Evolutionary conservation across 2,329 filamentous ascomycete species (phyloP).

Genomic region (Pseudocercospora fuligena): DNA sequence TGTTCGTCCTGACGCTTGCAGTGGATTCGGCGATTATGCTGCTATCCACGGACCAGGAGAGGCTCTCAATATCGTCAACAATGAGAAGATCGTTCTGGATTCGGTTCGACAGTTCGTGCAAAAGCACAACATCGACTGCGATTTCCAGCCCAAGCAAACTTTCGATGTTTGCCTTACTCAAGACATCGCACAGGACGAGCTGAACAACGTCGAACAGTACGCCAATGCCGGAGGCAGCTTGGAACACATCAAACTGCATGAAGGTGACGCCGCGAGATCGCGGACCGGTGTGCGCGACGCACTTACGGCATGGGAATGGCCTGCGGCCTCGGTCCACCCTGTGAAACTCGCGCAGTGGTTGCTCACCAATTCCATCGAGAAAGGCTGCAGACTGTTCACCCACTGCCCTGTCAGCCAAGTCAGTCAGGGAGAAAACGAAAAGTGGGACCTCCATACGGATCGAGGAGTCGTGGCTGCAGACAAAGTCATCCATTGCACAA

Average conservation of each 20-base stretch:
- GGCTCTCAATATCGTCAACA: background rate
- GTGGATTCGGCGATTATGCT: background rate
- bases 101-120: constrained; percentile 37
- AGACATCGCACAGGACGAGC: background rate
- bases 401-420: constrained; percentile 62
- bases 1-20: background rate
- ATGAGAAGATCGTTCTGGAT: background rate
- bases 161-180: constrained; percentile 44
- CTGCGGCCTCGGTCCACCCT: constrained; percentile 24
- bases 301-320: background rate
- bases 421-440: background rate
- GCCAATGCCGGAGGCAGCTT: constrained; percentile 16
- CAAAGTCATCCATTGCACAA: constrained; percentile 38
- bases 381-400: constrained; percentile 71
- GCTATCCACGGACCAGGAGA: background rate
- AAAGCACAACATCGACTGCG: constrained; percentile 48
- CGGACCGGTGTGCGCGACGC: background rate
- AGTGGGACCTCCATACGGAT: constrained; percentile 17
- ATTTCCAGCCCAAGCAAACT: constrained; percentile 48
- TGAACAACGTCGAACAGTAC: constrained; percentile 14
- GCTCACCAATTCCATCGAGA: constrained; percentile 14
- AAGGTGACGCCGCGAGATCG: background rate
- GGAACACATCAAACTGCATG: background rate
- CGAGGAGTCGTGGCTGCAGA: constrained; percentile 32
- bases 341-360: constrained; percentile 29